Evolutionary conservation across 2,329 filamentous ascomycete genomes (phyloP).

Genomic region (Fonsecaea nubica): DNA sequence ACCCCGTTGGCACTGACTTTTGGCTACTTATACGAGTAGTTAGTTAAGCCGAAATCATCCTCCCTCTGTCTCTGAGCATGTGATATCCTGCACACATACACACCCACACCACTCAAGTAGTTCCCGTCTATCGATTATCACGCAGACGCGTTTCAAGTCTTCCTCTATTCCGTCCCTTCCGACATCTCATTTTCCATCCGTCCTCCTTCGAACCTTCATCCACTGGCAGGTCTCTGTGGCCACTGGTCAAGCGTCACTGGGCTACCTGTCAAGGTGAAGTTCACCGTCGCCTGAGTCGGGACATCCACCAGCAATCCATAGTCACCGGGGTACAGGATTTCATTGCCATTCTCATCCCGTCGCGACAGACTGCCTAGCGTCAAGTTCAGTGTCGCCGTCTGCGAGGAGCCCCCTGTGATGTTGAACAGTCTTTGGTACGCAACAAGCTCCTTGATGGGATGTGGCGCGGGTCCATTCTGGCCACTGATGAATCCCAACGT

Average conservation of each 20-base stretch:
- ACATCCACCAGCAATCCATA: slow-evolving; percentile 53
- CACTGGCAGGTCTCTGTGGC: slow-evolving; percentile 40
- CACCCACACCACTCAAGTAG: background rate
- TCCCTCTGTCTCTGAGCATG: background rate
- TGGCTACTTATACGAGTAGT: background rate
- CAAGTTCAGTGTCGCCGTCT: slow-evolving; percentile 46
- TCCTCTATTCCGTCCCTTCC: slow-evolving; percentile 3
- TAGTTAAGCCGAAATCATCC: background rate
- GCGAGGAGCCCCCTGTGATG: slow-evolving; percentile 39
- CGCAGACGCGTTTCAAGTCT: background rate
- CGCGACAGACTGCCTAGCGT: slow-evolving; percentile 49
- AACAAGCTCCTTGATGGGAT: slow-evolving; percentile 53
- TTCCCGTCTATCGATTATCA: background rate
- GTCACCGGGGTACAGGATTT: slow-evolving; percentile 51
- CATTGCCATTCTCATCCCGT: slow-evolving; percentile 48
- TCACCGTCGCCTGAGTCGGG: slow-evolving; percentile 43
- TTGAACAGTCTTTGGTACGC: slow-evolving; percentile 47
- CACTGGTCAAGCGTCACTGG: slow-evolving; percentile 45
- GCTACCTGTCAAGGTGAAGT: slow-evolving; percentile 46
- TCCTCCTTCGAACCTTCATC: background rate
- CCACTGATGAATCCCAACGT: slow-evolving; percentile 50
- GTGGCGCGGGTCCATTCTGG: slow-evolving; percentile 49
- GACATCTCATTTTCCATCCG: background rate
- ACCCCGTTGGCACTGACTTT: background rate
- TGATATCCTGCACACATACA: background rate